Conservation (phyloP, 75 land plant genomes). For the Cryptomeria japonica region DNA sequence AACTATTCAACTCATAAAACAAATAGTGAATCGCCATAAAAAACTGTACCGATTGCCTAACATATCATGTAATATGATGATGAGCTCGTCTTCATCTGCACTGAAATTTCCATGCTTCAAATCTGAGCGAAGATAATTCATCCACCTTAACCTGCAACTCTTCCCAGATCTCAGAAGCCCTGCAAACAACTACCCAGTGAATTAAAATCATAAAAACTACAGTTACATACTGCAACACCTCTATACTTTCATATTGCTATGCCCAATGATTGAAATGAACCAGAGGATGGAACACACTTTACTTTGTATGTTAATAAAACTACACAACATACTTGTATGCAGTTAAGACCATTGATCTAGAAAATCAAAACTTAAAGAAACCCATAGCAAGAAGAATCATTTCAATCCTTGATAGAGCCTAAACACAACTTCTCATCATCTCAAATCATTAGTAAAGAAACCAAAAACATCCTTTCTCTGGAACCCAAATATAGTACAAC, state of each 20-base stretch:
- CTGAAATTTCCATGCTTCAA: constrained; percentile 3
- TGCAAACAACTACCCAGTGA: background rate
- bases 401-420: background rate
- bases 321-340: background rate
- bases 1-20: background rate
- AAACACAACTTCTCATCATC: background rate
- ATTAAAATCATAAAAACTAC: background rate
- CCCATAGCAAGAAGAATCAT: background rate
- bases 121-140: constrained; percentile 11
- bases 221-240: background rate
- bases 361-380: too few relatives aligned
- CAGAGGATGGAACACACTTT: background rate
- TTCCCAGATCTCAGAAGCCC: constrained; percentile 9
- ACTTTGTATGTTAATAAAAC: background rate
- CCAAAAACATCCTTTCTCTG: background rate
- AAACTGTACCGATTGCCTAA: background rate
- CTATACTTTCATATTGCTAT: too few relatives aligned
- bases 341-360: background rate
- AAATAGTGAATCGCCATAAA: background rate
- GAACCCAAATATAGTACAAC: background rate
- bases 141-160: constrained; percentile 17
- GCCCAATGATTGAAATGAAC: background rate
- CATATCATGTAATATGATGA: background rate
- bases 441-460: background rate
- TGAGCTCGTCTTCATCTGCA: constrained; percentile 2